Base-by-base conservation (phyloP, 257 asterid genomes). In the Ajuga chamaepitys region DNA sequence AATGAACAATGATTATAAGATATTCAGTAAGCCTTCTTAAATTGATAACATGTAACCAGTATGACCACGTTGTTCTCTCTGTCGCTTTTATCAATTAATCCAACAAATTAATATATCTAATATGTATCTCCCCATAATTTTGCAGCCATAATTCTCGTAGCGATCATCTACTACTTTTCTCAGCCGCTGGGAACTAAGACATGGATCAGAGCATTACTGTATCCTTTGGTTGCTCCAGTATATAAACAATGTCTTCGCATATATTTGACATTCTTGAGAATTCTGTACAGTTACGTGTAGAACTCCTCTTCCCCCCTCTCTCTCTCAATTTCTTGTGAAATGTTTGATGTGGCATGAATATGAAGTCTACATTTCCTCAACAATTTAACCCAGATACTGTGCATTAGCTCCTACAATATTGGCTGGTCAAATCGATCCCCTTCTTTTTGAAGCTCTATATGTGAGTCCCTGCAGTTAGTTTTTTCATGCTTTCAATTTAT, bases 361-460 rank as follows among this genome's bases (percentile, higher is more conserved):
- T 37, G 35, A 11, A 59, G 16, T 18, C 18, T 64, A 57, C 72
- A 51, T 80, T 34, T 82, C 80, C 77, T 74, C 22, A 78, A 66
- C 73, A 40, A 42, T 72, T 32, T 73, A 60, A 75, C 75, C 45
- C 66, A 89, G 99, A 75, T 93, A 84, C 34, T 93, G 99, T 78
- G 97, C 80, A 48, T 17, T 89, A 55, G 95, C 99, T 1, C 97
- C 99, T n/a, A 86, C 96, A 10, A 25, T 93, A 26, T 83, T 89
- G 77, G 95, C 95, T 69, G 99, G 99, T 53, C 88, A 74, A 78
- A 82, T 93, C 58, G 95, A 93, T 77, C 97, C 99, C 35, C 46
- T 89, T 74, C 97, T 89, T 67, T 93, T 93, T 60, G 99, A 93
- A 78, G 96, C 97, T 75, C 81, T 93, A 56, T 93, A 93, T 66